Evolutionary conservation across 257 asterid species (phyloP), one percentile per base, ranked within the genome.

Genomic region (Nicotiana benthamiana): DNA sequence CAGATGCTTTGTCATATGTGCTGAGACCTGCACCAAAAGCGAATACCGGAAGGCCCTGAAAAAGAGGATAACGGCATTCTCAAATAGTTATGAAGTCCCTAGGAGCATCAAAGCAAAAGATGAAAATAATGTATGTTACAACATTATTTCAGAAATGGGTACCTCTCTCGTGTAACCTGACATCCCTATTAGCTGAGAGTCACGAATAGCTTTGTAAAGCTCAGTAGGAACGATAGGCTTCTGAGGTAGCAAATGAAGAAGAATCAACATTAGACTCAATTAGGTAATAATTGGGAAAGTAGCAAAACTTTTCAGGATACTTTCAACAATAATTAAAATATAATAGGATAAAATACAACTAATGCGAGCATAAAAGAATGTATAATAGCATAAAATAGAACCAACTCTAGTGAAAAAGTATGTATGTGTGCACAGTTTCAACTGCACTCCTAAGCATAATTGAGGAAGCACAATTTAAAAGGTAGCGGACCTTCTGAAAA

Each of bases 111-210:
- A 78, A 61, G 40, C 11, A 60, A 60, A 51, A 40, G 75, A 17
- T 30, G 34, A 43, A 27, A 20, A 61, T 24, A 20, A 66, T 40
- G 40, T 40, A 30, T 36, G 67, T 22, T n/a, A 78, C 52, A 18
- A 36, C 51, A 11, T 24, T 43, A 61, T 15, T 78, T 61, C 40
- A 70, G 46, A 9, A 77, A 67, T 56, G 60, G 27, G 53, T 83
- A 92, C 97, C 90, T 92, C 97, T 72, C 83, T 79, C 11, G 97
- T 75, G 90, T 90, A 92, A 82, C 97, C 97, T 11, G 94, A 86
- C 83, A 90, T 46, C 59, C 97, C 94, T 79, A 90, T 85, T 80
- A 89, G 97, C 84, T 92, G 97, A 6, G 97, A 77, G 83, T 89
- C 92, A 52, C 97, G 94, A 81, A 89, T 90, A 8, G 80, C 90